Evolutionary conservation across 129 eudicot genomes (phyloP).

Genomic region (Flaveria linearis): DNA sequence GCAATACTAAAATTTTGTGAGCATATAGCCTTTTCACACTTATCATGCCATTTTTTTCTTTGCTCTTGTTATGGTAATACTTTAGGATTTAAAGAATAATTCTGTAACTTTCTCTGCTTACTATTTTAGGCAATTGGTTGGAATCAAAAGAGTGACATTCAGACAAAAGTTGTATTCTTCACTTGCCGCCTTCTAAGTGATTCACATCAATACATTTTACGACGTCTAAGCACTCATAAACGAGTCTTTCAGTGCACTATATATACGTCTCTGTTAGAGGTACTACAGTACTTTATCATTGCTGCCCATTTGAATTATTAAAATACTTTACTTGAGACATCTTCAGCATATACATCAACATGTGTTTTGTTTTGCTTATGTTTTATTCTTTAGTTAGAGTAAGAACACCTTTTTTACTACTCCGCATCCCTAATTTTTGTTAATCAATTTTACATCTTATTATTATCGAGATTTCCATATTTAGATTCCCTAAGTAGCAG

Average conservation of each 20-base stretch:
- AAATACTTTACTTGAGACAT: background rate
- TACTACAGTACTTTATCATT: constrained; percentile 24
- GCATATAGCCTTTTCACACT: constrained; percentile 1
- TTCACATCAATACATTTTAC: constrained; percentile 82
- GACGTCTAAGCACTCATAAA: constrained; percentile 72
- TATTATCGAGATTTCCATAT: too few relatives aligned
- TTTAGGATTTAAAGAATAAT: constrained; percentile 16
- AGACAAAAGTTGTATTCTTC: constrained; percentile 70
- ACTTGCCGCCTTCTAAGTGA: constrained; percentile 86
- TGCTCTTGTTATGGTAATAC: constrained; percentile 18
- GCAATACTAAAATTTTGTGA: background rate
- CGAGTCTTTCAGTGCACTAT: constrained; percentile 57
- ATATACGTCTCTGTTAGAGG: constrained; percentile 93
- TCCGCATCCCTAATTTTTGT: too few relatives aligned
- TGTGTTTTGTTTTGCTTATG: too few relatives aligned
- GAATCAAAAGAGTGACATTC: constrained; percentile 47
- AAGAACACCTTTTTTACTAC: too few relatives aligned
- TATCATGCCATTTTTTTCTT: background rate
- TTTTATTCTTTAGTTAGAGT: too few relatives aligned
- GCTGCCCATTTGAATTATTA: background rate
- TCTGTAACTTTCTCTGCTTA: constrained; percentile 24
- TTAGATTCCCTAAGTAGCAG: too few relatives aligned
- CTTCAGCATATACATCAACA: too few relatives aligned
- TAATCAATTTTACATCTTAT: too few relatives aligned
- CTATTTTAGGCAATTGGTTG: constrained; percentile 61